Conservation (phyloP, 208 protist species). For the Leishmania martiniquensis region DNA sequence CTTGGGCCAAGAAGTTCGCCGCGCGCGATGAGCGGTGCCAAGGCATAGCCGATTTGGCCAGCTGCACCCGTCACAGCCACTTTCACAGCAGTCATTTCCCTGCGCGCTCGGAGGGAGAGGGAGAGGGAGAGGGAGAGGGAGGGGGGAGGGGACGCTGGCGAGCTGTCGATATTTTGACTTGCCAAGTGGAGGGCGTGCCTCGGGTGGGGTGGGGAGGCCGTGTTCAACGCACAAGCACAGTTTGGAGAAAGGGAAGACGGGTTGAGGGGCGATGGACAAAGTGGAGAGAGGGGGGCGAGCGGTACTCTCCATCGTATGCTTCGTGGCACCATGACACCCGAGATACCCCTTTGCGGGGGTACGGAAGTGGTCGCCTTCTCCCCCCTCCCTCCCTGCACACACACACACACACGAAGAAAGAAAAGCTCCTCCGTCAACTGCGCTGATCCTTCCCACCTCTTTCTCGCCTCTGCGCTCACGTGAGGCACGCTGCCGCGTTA, state of each 20-base stretch:
- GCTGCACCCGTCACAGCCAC: constrained; percentile 96
- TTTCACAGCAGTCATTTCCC: constrained; percentile 22
- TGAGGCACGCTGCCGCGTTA: too few relatives aligned
- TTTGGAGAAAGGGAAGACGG: too few relatives aligned
- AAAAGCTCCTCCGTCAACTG: background rate
- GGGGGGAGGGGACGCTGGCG: background rate
- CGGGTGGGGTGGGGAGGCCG: background rate
- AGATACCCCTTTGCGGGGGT: background rate
- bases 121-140: background rate
- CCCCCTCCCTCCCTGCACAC: background rate
- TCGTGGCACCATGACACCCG: background rate
- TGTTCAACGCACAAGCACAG: too few relatives aligned
- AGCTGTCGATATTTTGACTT: background rate
- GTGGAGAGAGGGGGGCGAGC: background rate
- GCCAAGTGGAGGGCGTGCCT: too few relatives aligned
- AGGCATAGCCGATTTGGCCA: constrained; percentile 96
- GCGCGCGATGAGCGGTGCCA: constrained; percentile 94
- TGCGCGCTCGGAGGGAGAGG: background rate
- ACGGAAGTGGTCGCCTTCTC: background rate
- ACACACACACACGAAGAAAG: background rate
- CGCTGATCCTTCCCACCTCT: too few relatives aligned
- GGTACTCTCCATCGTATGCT: background rate
- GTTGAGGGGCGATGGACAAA: background rate
- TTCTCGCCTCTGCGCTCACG: too few relatives aligned
- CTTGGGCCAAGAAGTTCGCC: constrained; percentile 92